A percentile compares a stretch with the other conserved stretches of the same genome.
phyloP scores from a whole-genome alignment of 305 asterid species.

The Petunia hybrid region DNA sequence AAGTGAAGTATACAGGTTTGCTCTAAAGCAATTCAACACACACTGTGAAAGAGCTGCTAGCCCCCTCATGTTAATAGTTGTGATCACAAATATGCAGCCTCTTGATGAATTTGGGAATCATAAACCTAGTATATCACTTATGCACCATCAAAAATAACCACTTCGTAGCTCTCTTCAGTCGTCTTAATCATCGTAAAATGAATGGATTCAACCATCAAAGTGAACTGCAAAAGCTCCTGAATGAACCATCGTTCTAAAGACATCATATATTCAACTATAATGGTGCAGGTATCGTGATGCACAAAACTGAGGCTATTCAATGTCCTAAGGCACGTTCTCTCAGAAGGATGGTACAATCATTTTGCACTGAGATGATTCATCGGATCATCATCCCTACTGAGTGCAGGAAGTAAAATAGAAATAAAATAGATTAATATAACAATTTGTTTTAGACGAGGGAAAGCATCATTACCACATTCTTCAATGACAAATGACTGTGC shows the following conservation, averaged over 20 bases:
- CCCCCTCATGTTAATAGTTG: not conserved
- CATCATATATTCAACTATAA: not conserved
- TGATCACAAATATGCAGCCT: not conserved
- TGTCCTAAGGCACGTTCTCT: no score
- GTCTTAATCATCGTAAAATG: not conserved
- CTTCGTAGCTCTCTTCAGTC: not conserved
- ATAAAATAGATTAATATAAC: not conserved
- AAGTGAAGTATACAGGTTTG: not conserved
- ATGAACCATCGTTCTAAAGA: conserved; percentile 2
- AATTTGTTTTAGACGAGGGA: conserved; percentile 27
- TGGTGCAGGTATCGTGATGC: not conserved
- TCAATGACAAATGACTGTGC: conserved; percentile 72
- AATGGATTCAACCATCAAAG: conserved; percentile 4
- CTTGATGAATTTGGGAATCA: conserved; percentile 17
- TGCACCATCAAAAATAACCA: not conserved
- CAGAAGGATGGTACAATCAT: no score
- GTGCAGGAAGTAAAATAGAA: not conserved
- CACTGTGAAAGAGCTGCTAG: not conserved
- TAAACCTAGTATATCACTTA: not conserved
- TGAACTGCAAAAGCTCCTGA: not conserved
- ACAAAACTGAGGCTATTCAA: no score
- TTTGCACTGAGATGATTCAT: no score
- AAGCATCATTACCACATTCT: conserved; percentile 62
- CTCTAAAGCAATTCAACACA: not conserved
- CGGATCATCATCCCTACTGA: not conserved